Conservation (phyloP, 2,329 filamentous ascomycete genomes). For the Stagonosporopsis tanaceti region DNA sequence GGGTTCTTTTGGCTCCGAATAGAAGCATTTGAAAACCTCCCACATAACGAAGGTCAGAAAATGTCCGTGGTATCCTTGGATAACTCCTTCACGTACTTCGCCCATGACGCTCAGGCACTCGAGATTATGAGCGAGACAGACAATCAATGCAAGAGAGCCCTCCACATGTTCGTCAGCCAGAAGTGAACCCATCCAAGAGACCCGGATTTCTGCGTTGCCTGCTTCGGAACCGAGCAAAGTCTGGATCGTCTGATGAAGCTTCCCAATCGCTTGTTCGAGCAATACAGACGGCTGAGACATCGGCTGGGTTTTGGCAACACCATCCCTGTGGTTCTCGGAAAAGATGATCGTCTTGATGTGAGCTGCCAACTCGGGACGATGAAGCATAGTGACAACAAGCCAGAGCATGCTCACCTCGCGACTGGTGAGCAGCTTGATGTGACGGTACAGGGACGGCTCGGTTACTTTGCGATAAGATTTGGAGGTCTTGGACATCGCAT, state of each 20-base stretch:
- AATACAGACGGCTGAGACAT: background rate
- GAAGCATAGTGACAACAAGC: slow-evolving; percentile 1
- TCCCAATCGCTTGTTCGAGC: background rate
- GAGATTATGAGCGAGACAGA: background rate
- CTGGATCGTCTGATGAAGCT: background rate
- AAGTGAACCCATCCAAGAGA: background rate
- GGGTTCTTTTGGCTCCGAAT: background rate
- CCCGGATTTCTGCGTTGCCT: background rate
- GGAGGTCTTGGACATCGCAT: background rate
- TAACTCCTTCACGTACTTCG: background rate
- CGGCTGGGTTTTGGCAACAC: background rate
- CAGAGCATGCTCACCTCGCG: background rate
- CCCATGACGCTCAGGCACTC: background rate
- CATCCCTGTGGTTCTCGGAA: background rate
- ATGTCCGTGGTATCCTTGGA: background rate
- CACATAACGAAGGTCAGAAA: background rate
- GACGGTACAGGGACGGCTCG: background rate
- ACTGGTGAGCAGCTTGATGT: background rate
- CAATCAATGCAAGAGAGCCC: background rate
- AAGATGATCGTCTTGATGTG: background rate
- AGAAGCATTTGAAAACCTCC: background rate
- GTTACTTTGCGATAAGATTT: background rate
- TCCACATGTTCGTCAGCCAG: background rate
- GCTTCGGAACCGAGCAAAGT: background rate
- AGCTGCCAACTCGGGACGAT: background rate